Conservation (phyloP, 805 yeast species). For the Metschnikowia cerradonensis region DNA sequence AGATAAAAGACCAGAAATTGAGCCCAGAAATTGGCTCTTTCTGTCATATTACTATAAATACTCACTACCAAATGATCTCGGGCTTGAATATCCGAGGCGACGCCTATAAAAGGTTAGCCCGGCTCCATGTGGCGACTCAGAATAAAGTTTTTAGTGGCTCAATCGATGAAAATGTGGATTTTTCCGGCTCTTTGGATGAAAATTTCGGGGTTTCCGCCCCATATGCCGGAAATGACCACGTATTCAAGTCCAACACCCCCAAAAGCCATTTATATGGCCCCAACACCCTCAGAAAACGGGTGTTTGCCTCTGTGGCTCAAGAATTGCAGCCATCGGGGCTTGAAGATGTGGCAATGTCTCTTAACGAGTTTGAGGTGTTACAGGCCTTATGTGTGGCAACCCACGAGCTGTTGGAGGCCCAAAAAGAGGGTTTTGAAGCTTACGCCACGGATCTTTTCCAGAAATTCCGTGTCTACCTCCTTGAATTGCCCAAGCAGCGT, state of each 20-base stretch:
- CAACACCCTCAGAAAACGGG: neutral
- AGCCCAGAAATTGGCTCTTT: no score
- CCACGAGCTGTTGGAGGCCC: neutral
- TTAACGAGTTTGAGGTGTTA: constrained; percentile 53
- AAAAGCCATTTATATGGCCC: no score
- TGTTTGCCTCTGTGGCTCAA: neutral
- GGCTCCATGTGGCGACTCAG: constrained; percentile 17
- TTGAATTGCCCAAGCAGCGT: constrained; percentile 41
- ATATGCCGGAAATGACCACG: no score
- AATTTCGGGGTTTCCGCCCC: no score
- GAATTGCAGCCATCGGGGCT: neutral
- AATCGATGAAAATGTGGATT: neutral
- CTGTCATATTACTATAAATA: no score
- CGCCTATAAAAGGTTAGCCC: constrained; percentile 36
- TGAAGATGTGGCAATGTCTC: constrained; percentile 37
- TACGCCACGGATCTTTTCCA: constrained; percentile 41
- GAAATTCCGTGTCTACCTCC: constrained; percentile 44
- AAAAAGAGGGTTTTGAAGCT: neutral
- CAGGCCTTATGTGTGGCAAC: constrained; percentile 47
- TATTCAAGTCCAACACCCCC: no score
- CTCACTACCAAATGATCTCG: neutral
- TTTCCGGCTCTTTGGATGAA: neutral
- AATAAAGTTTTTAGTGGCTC: no score
- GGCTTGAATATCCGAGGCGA: constrained; percentile 28
- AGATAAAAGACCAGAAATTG: no score